A percentile compares a stretch with the other conserved stretches of the same genome.
Evolutionary conservation across 495 filamentous ascomycete species (phyloP).

Genomic region (Penicillium lividum): DNA sequence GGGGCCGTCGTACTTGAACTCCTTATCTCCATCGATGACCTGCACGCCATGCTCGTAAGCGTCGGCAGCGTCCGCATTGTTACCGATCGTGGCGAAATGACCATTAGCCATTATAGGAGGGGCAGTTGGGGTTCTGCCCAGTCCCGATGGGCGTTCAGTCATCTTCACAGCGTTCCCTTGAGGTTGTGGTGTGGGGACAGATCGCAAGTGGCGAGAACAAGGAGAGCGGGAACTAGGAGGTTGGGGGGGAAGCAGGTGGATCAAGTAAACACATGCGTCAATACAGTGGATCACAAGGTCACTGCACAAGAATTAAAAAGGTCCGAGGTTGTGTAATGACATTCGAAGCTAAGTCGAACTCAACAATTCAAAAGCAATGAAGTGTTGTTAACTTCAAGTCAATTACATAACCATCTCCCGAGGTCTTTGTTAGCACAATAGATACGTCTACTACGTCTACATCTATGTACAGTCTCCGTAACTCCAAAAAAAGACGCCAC

Average conservation of each 20-base stretch:
- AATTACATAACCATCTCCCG: no score
- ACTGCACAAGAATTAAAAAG: slow-evolving; percentile 19
- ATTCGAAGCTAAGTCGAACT: no score
- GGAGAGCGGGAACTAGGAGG: slow-evolving; percentile 22
- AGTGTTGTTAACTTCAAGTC: no score
- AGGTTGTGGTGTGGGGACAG: slow-evolving; percentile 25
- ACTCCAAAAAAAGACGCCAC: no score
- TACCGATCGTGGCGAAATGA: slow-evolving; percentile 78
- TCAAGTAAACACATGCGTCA: slow-evolving; percentile 9
- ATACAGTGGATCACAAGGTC: slow-evolving; percentile 22
- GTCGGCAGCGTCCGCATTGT: slow-evolving; percentile 59
- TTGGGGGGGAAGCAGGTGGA: slow-evolving; percentile 15
- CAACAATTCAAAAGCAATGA: no score
- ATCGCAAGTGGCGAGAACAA: slow-evolving; percentile 28
- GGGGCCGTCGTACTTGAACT: slow-evolving; percentile 74
- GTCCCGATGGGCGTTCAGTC: slow-evolving; percentile 33
- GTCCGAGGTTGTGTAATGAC: slow-evolving; percentile 8
- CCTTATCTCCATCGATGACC: slow-evolving; percentile 92
- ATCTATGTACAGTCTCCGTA: no score
- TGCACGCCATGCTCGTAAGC: slow-evolving; percentile 90
- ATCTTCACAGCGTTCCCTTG: slow-evolving; percentile 22
- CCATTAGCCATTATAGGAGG: slow-evolving; percentile 73
- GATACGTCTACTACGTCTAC: no score
- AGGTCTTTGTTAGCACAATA: no score
- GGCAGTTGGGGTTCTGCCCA: slow-evolving; percentile 48